Evolutionary conservation across 208 protist species (phyloP).

Genomic region (Naegleria lovaniensis): DNA sequence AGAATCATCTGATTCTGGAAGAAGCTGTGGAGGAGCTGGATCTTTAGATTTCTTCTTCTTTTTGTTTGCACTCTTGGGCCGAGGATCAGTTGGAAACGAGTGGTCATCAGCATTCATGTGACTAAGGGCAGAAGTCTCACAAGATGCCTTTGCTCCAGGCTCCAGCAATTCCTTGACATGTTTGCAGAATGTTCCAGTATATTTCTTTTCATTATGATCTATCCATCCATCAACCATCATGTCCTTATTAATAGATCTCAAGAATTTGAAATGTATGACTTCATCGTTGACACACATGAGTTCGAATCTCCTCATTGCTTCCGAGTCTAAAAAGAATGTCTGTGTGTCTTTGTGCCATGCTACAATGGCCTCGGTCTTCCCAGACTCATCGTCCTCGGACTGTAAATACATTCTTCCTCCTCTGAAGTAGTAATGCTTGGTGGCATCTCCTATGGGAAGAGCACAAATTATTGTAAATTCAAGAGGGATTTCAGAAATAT

Average conservation of each 20-base stretch:
- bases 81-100: not conserved
- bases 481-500: not conserved
- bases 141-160: not conserved
- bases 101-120: not conserved
- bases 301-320: not conserved
- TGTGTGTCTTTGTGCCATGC: not conserved
- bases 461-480: not conserved
- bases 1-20: constrained; percentile 40
- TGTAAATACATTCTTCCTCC: not conserved
- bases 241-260: not conserved
- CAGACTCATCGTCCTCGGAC: not conserved
- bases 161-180: not conserved
- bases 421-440: not conserved
- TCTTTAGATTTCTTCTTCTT: not conserved
- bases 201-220: not conserved
- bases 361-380: not conserved
- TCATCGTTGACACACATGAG: not conserved
- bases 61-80: not conserved
- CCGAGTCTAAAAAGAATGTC: not conserved
- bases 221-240: not conserved
- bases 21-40: not conserved
- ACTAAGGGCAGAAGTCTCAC: not conserved
- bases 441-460: not conserved
- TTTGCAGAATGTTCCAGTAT: not conserved
- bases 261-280: not conserved